Evolutionary conservation across 345 rosid genomes (phyloP), one percentile per base, ranked within the genome.

Genomic region (Hypericum androsaemum): DNA sequence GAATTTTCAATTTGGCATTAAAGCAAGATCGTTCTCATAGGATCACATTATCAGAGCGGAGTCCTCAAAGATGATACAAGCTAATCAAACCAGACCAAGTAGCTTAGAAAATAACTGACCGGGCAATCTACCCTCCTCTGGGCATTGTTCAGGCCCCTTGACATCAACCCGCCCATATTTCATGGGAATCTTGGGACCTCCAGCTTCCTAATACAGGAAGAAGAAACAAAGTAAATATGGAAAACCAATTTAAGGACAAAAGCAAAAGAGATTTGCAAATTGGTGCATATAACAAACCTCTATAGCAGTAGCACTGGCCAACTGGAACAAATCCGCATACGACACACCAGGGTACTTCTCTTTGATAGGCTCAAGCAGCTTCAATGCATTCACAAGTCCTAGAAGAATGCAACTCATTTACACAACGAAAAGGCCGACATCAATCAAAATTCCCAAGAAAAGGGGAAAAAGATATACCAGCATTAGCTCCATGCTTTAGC

Each of bases 81-180:
- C 4, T 22, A 22, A 22, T 22, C 32, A 22, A 22, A 22, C 32
- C 32, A 22, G 32, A 22, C 32, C 1, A 22, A 22, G 32, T 22
- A 22, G 32, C 32, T 22, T 22, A 22, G 1, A 22, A 22, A 22
- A 22, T 22, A 22, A 79, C 81, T 59, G 58, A 90, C 98, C 92
- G 54, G 96, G 98, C 77, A 90, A 96, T 67, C 96, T 84, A 64
- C 96, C 98, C 73, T 90, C 98, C 70, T 90, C 96, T 44, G 98
- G 98, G 58, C 96, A 87, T 58, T 82, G 74, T 1, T 81, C 80
- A 61, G 98, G 89, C 43, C 64, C 64, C 12, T 76, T 67, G 41
- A 79, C 82, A 63, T 90, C 98, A 41, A 82, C 94, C 69, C 95
- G 79, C 64, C 96, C 98, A 67, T 90, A 90, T 58, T 78, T 90